A percentile compares a stretch with the other conserved stretches of the same genome.
These are phyloP conservation scores for Pisolithus microcarpus DNA, from an alignment of 768 basidiomycete species.

Conservation along the genomic window DNA sequence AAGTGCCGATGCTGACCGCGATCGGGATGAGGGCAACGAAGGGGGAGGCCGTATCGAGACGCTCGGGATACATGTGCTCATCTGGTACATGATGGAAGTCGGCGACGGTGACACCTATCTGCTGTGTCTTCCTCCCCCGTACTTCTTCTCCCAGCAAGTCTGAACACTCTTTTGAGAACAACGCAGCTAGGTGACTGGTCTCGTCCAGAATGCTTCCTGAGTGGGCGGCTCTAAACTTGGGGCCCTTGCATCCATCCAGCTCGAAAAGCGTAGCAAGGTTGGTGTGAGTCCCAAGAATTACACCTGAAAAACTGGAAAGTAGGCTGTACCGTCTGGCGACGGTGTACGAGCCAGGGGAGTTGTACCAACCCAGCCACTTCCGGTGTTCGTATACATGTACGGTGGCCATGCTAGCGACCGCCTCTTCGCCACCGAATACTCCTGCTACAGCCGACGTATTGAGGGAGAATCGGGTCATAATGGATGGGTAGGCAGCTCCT, in stretches of 20 bases:
- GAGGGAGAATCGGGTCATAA: constrained; percentile 2
- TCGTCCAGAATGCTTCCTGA: constrained; percentile 9
- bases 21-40: constrained; percentile 24
- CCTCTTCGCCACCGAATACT: too few species aligned
- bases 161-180: constrained; percentile 8
- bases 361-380: constrained; percentile 33
- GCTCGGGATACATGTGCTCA: constrained; percentile 10
- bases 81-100: constrained; percentile 19
- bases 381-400: constrained; percentile 29
- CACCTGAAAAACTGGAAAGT: constrained; percentile 22
- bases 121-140: background rate
- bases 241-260: constrained; percentile 23
- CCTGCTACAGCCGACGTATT: background rate
- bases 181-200: constrained; percentile 11
- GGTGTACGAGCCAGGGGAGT: constrained; percentile 30
- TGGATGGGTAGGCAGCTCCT: background rate
- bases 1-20: constrained; percentile 11
- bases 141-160: background rate
- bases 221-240: constrained; percentile 13
- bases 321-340: constrained; percentile 29
- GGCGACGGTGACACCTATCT: constrained; percentile 9
- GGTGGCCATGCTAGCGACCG: constrained; percentile 28
- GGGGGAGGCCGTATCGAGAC: constrained; percentile 13
- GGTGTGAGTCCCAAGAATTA: constrained; percentile 16
- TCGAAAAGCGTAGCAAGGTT: constrained; percentile 18